Base-by-base conservation (phyloP, 1,284 basidiomycete species). In the Malassezia sympodialis region DNA sequence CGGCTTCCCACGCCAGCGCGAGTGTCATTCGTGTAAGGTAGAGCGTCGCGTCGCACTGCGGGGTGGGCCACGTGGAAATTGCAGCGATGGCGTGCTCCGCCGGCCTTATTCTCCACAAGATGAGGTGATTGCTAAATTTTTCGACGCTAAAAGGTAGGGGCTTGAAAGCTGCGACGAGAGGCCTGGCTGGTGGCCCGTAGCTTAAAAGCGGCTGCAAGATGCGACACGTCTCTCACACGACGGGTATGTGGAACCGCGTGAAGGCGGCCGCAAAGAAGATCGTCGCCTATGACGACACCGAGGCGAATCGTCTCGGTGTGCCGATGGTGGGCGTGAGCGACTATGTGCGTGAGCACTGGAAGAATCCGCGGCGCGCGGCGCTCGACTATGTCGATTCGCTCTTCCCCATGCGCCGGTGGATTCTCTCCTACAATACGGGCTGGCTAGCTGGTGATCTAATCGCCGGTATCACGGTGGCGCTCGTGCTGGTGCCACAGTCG, bases 361-460 rank as follows among this genome's bases (percentile, higher is more conserved):
- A 23, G 28, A 37, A 66, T 40, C 69, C 71, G 10, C 51, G 60
- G 10, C 24, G 35, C 32, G 63, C 53, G n/a, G 53, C 56, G 5
- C 10, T 30, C 41, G 42, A 64, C 27, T 76, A 76, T 59, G 56
- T 73, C 48, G 60, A 64, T 27, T 48, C 59, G 8, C 63, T 76
- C 15, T 75, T 76, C 53, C 75, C 75, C 14, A 65, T 76, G 61
- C 65, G 62, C 35, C 62, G 61, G 12, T 76, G 75, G 75, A 70
- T 76, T 41, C 53, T 55, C 34, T 75, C 73, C 15, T 76, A 76
- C 66, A 76, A 76, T 58, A 26, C 65, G 11, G 56, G 60, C 15
- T 76, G 76, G 76, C 51, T 63, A n/a, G 42, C 62, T 15, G 76
- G 76, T 26, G 76, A 76, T 44, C 40, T 75, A 32, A 76, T 76